Conservation (phyloP, 305 asterid species). For the Salvia sclarea region DNA sequence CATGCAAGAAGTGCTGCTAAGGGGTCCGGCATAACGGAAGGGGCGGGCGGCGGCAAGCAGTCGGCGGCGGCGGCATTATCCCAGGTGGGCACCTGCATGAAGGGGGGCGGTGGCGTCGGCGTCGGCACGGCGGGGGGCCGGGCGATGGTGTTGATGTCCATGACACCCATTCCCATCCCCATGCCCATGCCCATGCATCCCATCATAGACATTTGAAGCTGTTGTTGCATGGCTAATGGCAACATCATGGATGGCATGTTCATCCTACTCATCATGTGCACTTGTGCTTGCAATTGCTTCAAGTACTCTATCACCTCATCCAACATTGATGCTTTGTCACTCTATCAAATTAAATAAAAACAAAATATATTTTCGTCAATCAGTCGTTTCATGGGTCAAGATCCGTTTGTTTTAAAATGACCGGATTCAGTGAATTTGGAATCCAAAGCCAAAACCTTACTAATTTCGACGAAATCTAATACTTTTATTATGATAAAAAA, state of each 20-base stretch:
- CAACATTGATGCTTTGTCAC: constrained; percentile 85
- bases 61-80: no score
- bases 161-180: constrained; percentile 54
- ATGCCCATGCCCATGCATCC: constrained; percentile 46
- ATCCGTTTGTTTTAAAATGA: no score
- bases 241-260: constrained; percentile 62
- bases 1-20: constrained; percentile 48
- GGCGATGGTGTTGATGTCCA: constrained; percentile 50
- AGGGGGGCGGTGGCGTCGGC: constrained; percentile 35
- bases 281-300: constrained; percentile 69
- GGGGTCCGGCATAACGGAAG: constrained; percentile 42
- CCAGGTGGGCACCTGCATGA: constrained; percentile 51
- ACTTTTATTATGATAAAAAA: no score
- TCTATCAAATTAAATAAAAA: constrained; percentile 32
- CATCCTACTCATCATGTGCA: constrained; percentile 61
- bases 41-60: not conserved
- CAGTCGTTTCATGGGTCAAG: not conserved
- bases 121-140: constrained; percentile 42
- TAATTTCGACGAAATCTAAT: no score
- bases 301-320: constrained; percentile 79
- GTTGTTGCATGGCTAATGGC: constrained; percentile 71
- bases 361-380: not conserved
- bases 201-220: constrained; percentile 74
- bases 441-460: no score
- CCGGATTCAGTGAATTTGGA: no score